A percentile compares a stretch with the other conserved stretches of the same genome.
These are phyloP conservation scores for Albizia julibrissin DNA, from an alignment of 306 rosid genomes.

Conservation along the genomic window DNA sequence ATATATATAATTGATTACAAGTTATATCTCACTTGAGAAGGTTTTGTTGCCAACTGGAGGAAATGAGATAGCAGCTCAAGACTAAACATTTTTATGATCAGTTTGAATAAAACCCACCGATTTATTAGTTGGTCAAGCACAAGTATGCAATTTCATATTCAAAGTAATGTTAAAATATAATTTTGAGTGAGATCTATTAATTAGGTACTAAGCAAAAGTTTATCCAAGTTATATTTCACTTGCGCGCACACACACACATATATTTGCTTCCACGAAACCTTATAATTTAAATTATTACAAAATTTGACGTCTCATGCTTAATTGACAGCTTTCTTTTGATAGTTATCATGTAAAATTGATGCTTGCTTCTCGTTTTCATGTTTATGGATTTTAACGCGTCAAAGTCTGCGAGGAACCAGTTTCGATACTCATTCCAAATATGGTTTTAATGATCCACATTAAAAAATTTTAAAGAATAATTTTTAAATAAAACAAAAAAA, in stretches of 20 bases:
- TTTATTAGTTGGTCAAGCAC: background rate
- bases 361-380: background rate
- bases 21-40: no score
- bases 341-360: background rate
- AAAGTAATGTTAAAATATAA: background rate
- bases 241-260: accelerated
- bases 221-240: background rate
- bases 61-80: background rate
- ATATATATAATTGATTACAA: no score
- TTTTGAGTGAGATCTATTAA: background rate
- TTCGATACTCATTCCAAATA: no score
- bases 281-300: background rate
- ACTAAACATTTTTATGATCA: no score
- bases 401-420: no score
- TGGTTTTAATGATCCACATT: no score
- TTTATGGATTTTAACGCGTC: background rate
- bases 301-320: background rate
- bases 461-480: no score
- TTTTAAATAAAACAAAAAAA: no score
- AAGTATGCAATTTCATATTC: background rate
- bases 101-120: background rate
- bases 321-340: background rate
- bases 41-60: background rate
- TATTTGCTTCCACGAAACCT: background rate
- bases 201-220: background rate